Conservation (phyloP, 2,329 filamentous ascomycete species). For the Ceratocystis smalleyi region DNA sequence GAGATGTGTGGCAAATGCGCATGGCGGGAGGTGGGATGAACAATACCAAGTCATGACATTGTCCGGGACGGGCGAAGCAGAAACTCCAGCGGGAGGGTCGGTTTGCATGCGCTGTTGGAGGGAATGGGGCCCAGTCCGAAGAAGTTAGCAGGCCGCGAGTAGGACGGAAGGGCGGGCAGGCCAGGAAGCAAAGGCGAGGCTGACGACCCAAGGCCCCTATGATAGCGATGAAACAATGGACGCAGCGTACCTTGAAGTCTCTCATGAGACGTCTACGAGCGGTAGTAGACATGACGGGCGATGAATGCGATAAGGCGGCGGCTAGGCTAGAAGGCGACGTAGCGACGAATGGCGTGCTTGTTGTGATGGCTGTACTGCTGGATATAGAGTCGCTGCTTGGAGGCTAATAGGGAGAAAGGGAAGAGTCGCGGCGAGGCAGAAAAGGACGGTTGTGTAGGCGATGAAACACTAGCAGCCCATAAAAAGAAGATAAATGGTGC, state of each 20-base stretch:
- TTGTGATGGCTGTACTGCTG: neutral
- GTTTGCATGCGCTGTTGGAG: conserved; percentile 82
- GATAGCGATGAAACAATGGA: neutral
- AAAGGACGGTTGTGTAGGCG: neutral
- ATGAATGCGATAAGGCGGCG: neutral
- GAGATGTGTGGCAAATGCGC: neutral
- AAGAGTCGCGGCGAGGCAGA: neutral
- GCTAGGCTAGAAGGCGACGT: neutral
- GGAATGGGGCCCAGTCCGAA: neutral
- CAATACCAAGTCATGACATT: conserved; percentile 92
- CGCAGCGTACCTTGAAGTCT: conserved; percentile 75
- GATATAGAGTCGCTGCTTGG: neutral
- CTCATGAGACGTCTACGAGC: conserved; percentile 94
- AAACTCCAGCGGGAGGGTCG: conserved; percentile 90
- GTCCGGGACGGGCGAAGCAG: conserved; percentile 85
- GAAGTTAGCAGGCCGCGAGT: conserved; percentile 15
- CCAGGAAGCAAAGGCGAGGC: neutral
- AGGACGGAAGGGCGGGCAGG: neutral
- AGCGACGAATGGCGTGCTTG: neutral
- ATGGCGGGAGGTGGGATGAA: conserved; percentile 1
- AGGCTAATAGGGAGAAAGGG: neutral
- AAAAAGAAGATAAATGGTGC: neutral
- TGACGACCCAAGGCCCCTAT: neutral
- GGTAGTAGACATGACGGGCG: conserved; percentile 57
- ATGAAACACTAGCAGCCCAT: neutral